Percentiles rank a stretch among this genome's conserved stretches.
Conservation (phyloP, 257 asterid genomes). For the Solanum megistacrolobum region DNA sequence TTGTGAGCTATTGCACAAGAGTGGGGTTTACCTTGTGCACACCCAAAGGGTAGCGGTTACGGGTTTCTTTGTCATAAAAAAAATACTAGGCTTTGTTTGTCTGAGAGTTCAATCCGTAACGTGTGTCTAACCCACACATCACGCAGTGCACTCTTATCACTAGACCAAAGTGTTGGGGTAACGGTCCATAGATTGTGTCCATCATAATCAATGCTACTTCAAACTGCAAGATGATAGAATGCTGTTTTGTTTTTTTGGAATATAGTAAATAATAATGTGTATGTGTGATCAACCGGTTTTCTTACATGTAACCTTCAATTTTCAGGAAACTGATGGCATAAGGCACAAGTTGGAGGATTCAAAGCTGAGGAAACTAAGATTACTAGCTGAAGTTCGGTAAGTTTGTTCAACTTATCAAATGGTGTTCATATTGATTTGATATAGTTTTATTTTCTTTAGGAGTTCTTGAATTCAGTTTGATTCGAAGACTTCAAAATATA, state of each 20-base stretch:
- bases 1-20: neutral
- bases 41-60: neutral
- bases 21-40: neutral
- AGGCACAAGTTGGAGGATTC: slow-evolving; percentile 43
- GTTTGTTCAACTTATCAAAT: neutral
- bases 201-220: neutral
- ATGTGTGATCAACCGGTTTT: neutral
- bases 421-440: neutral
- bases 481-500: neutral
- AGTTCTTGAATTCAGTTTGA: neutral
- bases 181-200: neutral
- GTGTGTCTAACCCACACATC: neutral
- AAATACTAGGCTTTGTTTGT: neutral
- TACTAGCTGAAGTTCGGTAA: slow-evolving; percentile 82
- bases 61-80: neutral
- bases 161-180: neutral
- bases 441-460: neutral
- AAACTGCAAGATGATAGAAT: neutral
- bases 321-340: slow-evolving; percentile 50
- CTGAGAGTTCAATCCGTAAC: neutral
- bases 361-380: slow-evolving; percentile 38
- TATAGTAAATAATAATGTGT: neutral
- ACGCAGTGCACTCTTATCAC: neutral
- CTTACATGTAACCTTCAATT: neutral
- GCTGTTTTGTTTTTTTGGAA: neutral